Percentiles rank a stretch among this genome's conserved stretches.
Conservation (phyloP, 1,284 basidiomycete genomes). For the Apiotrichum gracile region DNA sequence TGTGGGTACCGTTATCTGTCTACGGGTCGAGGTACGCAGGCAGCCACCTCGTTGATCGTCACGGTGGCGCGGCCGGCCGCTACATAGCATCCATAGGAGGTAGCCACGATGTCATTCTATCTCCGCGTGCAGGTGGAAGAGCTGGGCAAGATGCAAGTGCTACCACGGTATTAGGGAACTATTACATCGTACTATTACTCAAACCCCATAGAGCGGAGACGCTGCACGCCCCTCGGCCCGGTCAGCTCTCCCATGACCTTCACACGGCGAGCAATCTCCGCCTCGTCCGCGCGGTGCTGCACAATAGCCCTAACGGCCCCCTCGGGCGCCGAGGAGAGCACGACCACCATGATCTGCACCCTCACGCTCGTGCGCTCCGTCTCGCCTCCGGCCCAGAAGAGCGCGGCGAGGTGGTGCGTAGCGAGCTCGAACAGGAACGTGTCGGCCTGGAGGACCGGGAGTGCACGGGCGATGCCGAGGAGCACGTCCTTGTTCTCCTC, state of each 20-base stretch:
- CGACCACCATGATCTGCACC: constrained; percentile 12
- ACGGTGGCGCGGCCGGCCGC: background rate
- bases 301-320: constrained; percentile 2
- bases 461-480: constrained; percentile 48
- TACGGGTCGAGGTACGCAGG: no score
- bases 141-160: background rate
- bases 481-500: constrained; percentile 66
- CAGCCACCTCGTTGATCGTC: no score
- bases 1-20: no score
- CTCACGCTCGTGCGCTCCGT: constrained; percentile 2
- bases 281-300: background rate
- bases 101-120: background rate
- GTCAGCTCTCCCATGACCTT: background rate
- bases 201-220: constrained; percentile 2
- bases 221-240: constrained; percentile 3
- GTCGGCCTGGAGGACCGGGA: constrained; percentile 40
- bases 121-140: background rate
- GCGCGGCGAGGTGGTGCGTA: constrained; percentile 69
- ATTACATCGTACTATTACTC: background rate
- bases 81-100: background rate
- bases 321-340: constrained; percentile 5
- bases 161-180: no score
- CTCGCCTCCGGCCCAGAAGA: constrained; percentile 57
- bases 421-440: constrained; percentile 65
- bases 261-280: background rate